Conservation (phyloP, 495 filamentous ascomycete species). For the Endocarpon pusillum region DNA sequence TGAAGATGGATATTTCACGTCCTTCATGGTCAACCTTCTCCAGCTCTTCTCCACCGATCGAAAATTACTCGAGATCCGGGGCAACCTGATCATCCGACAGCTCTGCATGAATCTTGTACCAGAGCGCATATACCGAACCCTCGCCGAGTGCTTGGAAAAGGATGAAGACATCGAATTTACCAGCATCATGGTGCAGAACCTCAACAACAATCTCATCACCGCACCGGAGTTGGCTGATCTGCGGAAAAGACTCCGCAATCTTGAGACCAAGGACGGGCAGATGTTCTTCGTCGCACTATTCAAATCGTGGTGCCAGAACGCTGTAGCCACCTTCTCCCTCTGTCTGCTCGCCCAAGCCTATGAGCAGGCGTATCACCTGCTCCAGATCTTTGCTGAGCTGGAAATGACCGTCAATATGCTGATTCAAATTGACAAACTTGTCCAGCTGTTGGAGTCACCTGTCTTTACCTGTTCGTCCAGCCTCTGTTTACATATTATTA, state of each 20-base stretch:
- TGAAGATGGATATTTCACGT: slow-evolving; percentile 91
- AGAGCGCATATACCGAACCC: slow-evolving; percentile 87
- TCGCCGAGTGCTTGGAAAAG: slow-evolving; percentile 93
- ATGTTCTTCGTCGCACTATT: slow-evolving; percentile 89
- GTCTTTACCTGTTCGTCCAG: slow-evolving; percentile 74
- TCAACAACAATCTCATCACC: slow-evolving; percentile 98
- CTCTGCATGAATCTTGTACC: slow-evolving; percentile 83
- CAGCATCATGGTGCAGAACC: slow-evolving; percentile 97
- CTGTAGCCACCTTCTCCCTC: slow-evolving; percentile 90
- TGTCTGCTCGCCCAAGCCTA: slow-evolving; percentile 96
- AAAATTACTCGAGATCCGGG: slow-evolving; percentile 74
- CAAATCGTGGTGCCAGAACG: slow-evolving; percentile 95
- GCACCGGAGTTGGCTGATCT: slow-evolving; percentile 86
- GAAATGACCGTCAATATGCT: slow-evolving; percentile 99
- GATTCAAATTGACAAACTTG: slow-evolving; percentile 97
- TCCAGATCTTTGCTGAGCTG: slow-evolving; percentile 94
- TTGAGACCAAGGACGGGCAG: slow-evolving; percentile 87
- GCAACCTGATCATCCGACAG: slow-evolving; percentile 92
- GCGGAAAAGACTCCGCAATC: slow-evolving; percentile 72
- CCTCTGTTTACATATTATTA: not conserved
- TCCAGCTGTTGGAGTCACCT: slow-evolving; percentile 91
- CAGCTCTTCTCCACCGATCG: slow-evolving; percentile 92
- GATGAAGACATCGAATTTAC: slow-evolving; percentile 98
- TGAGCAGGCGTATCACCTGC: slow-evolving; percentile 90
- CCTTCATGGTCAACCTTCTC: slow-evolving; percentile 93